These are phyloP conservation scores for Chaetomium tenue DNA, from an alignment of 495 filamentous ascomycete species.

Conservation along the genomic window DNA sequence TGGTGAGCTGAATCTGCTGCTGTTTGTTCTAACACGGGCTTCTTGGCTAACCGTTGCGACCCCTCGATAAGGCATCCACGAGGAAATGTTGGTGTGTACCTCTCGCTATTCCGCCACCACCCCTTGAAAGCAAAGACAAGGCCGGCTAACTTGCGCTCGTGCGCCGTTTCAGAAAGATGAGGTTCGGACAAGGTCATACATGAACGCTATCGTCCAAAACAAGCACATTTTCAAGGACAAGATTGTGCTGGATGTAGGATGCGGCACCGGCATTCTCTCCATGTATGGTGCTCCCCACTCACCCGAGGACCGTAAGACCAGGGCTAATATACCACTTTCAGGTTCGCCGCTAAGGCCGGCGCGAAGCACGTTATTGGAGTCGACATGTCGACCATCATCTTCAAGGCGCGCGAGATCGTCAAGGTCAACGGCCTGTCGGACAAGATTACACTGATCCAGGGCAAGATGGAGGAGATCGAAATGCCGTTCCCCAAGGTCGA, in stretches of 20 bases:
- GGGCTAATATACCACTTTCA: constrained; percentile 25
- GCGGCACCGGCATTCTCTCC: constrained; percentile 87
- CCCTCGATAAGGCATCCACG: constrained; percentile 72
- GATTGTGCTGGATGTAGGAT: constrained; percentile 88
- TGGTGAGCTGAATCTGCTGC: constrained; percentile 58
- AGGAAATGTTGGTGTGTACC: constrained; percentile 91
- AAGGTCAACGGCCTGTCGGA: constrained; percentile 75
- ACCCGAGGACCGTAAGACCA: not conserved
- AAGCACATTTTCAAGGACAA: constrained; percentile 89
- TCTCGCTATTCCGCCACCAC: constrained; percentile 12
- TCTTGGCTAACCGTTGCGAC: constrained; percentile 34
- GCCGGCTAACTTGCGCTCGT: constrained; percentile 24
- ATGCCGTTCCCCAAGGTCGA: constrained; percentile 81
- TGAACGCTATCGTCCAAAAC: constrained; percentile 93
- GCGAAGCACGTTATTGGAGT: constrained; percentile 89
- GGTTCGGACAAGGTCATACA: constrained; percentile 91
- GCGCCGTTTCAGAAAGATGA: constrained; percentile 78
- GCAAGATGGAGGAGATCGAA: constrained; percentile 88
- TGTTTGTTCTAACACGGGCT: constrained; percentile 18
- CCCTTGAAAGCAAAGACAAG: not conserved
- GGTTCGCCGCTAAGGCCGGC: constrained; percentile 86
- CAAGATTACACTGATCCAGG: constrained; percentile 76
- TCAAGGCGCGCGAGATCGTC: constrained; percentile 81
- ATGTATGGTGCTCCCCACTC: constrained; percentile 55
- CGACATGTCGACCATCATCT: constrained; percentile 90